phyloP scores from a whole-genome alignment of 1,284 basidiomycete species.

The Boletellus dicymbophilus region DNA sequence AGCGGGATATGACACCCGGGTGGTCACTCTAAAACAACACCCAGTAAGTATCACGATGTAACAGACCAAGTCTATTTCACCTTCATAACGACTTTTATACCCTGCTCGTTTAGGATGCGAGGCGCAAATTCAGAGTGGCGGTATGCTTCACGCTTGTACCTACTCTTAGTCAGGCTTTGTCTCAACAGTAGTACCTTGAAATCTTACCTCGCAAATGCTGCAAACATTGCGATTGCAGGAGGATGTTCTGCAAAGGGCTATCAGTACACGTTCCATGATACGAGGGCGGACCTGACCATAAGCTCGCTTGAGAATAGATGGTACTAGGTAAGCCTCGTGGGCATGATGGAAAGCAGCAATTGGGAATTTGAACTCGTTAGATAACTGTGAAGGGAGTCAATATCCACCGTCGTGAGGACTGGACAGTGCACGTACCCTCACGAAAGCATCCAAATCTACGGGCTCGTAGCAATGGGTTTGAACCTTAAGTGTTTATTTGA shows the following conservation, averaged over 20 bases:
- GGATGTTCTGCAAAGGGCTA: slow-evolving; percentile 40
- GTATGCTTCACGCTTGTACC: slow-evolving; percentile 70
- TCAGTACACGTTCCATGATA: slow-evolving; percentile 6
- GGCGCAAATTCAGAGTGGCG: slow-evolving; percentile 43
- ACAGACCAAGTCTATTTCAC: slow-evolving; percentile 21
- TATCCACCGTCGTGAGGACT: background rate
- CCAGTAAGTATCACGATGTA: background rate
- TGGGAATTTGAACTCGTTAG: slow-evolving; percentile 81
- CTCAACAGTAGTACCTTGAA: background rate
- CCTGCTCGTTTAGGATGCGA: slow-evolving; percentile 28
- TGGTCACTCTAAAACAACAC: slow-evolving; percentile 56
- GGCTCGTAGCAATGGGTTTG: slow-evolving; percentile 76
- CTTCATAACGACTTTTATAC: slow-evolving; percentile 47
- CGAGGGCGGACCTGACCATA: slow-evolving; percentile 56
- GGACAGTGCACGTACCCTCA: slow-evolving; percentile 45
- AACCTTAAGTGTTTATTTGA: slow-evolving; percentile 15
- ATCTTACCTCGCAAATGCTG: slow-evolving; percentile 54
- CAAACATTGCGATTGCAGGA: slow-evolving; percentile 82
- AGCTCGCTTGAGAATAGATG: slow-evolving; percentile 72
- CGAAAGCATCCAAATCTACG: slow-evolving; percentile 74
- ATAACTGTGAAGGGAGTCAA: slow-evolving; percentile 43
- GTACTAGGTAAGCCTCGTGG: slow-evolving; percentile 83
- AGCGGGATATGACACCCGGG: slow-evolving; percentile 64
- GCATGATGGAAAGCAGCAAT: slow-evolving; percentile 89
- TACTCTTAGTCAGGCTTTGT: slow-evolving; percentile 16